Conservation (phyloP, 768 basidiomycete species). For the Naganishia friedmannii region DNA sequence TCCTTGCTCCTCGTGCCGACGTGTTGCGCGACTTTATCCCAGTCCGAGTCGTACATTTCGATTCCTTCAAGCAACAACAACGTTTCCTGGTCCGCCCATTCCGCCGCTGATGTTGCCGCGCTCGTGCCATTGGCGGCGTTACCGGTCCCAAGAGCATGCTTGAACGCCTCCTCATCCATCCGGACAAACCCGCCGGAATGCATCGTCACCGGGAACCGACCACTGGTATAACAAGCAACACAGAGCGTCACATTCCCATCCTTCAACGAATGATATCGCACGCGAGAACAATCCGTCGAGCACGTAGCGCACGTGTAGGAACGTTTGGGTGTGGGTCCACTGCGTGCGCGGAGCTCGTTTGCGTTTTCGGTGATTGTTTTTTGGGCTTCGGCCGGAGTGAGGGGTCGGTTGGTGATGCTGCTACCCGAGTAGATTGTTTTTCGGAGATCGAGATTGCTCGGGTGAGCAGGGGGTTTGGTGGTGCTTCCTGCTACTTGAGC, state of each 20-base stretch:
- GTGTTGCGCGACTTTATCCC: constrained; percentile 87
- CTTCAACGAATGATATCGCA: constrained; percentile 89
- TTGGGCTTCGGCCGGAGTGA: constrained; percentile 67
- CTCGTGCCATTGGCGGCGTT: no score
- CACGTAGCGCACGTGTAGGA: constrained; percentile 84
- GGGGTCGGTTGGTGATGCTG: constrained; percentile 64
- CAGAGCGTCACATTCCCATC: constrained; percentile 89
- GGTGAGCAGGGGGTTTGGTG: constrained; percentile 57
- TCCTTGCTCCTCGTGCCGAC: constrained; percentile 87
- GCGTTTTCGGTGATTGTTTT: constrained; percentile 55
- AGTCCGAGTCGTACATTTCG: constrained; percentile 98
- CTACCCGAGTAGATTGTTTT: constrained; percentile 84
- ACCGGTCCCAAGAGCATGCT: constrained; percentile 53
- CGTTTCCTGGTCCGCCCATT: constrained; percentile 88
- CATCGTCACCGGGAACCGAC: constrained; percentile 93
- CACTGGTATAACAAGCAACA: constrained; percentile 87
- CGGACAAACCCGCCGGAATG: constrained; percentile 92
- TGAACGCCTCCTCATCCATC: constrained; percentile 50
- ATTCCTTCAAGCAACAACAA: constrained; percentile 87
- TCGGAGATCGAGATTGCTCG: constrained; percentile 67
- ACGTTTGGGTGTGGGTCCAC: constrained; percentile 12
- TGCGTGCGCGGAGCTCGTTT: constrained; percentile 49
- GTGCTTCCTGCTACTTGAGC: constrained; percentile 39
- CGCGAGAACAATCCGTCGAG: constrained; percentile 81
- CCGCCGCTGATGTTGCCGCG: constrained; percentile 55